These are phyloP conservation scores for Pichia pseudocactophila DNA, from an alignment of 805 yeast genomes.

Conservation along the genomic window DNA sequence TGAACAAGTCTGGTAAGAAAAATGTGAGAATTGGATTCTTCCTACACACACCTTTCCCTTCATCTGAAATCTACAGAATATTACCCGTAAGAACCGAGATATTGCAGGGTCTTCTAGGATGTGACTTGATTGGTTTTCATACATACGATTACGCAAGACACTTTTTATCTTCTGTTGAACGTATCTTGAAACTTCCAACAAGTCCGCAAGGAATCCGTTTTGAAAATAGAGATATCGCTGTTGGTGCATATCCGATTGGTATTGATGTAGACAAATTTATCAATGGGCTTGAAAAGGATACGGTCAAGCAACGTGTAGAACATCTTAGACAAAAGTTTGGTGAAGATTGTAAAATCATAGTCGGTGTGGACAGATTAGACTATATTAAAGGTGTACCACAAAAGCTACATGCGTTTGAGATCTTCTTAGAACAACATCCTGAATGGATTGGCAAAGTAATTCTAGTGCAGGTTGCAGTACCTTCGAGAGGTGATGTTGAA, in stretches of 20 bases:
- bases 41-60: constrained; percentile 96
- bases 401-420: constrained; percentile 91
- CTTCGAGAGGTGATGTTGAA: constrained; percentile 95
- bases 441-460: constrained; percentile 98
- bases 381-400: constrained; percentile 98
- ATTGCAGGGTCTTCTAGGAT: constrained; percentile 81
- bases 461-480: constrained; percentile 93
- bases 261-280: constrained; percentile 89
- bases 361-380: constrained; percentile 94
- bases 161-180: constrained; percentile 79
- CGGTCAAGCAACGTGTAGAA: constrained; percentile 57
- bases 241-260: constrained; percentile 99
- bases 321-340: constrained; percentile 56
- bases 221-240: constrained; percentile 65
- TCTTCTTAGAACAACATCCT: constrained; percentile 85
- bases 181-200: constrained; percentile 74
- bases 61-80: constrained; percentile 91
- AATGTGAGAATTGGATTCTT: constrained; percentile 84
- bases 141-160: constrained; percentile 99
- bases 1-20: constrained; percentile 35
- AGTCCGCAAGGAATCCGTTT: constrained; percentile 86
- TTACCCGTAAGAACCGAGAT: constrained; percentile 93
- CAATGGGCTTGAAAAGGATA: constrained; percentile 57
- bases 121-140: constrained; percentile 95
- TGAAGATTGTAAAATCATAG: constrained; percentile 72